Percentiles rank a stretch among this genome's conserved stretches.
Evolutionary conservation across 768 basidiomycete genomes (phyloP).

Genomic region (Suillus americanus): DNA sequence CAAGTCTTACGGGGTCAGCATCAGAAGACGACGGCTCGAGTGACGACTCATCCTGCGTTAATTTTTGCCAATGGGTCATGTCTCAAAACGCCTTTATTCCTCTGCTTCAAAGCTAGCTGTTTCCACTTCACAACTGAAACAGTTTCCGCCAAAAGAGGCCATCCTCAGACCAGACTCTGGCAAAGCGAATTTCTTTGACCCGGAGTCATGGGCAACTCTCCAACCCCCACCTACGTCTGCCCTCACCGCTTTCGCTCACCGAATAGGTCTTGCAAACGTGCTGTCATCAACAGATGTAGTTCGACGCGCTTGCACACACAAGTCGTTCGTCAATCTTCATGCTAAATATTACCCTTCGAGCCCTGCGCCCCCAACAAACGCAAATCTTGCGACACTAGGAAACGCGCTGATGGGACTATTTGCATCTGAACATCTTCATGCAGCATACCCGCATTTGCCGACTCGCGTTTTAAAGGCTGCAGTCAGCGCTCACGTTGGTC

Average conservation of each 20-base stretch:
- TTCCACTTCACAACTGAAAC: slow-evolving; percentile 50
- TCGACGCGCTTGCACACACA: slow-evolving; percentile 79
- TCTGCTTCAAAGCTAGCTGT: slow-evolving; percentile 54
- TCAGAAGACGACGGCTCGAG: slow-evolving; percentile 8
- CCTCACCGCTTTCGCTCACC: slow-evolving; percentile 72
- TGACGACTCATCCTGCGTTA: slow-evolving; percentile 1
- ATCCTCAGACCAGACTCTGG: slow-evolving; percentile 33
- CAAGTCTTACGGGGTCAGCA: slow-evolving; percentile 11
- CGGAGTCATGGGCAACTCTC: slow-evolving; percentile 66
- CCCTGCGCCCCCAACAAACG: slow-evolving; percentile 64
- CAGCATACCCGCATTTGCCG: slow-evolving; percentile 86
- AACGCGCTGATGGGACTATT: slow-evolving; percentile 91
- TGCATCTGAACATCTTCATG: slow-evolving; percentile 77
- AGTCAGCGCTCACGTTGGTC: slow-evolving; percentile 89
- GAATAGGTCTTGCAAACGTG: slow-evolving; percentile 69
- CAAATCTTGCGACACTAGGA: slow-evolving; percentile 70
- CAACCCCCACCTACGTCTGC: slow-evolving; percentile 74
- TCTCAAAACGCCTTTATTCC: slow-evolving; percentile 50
- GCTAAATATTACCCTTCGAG: slow-evolving; percentile 56
- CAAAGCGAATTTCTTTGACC: slow-evolving; percentile 51
- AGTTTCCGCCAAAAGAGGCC: slow-evolving; percentile 64
- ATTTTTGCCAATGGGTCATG: slow-evolving; percentile 52
- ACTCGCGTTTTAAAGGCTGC: slow-evolving; percentile 90
- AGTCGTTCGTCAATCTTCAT: slow-evolving; percentile 60
- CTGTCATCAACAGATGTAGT: slow-evolving; percentile 52